phyloP scores from a whole-genome alignment of 2,329 filamentous ascomycete genomes.

The Xylariaceae sp. region DNA sequence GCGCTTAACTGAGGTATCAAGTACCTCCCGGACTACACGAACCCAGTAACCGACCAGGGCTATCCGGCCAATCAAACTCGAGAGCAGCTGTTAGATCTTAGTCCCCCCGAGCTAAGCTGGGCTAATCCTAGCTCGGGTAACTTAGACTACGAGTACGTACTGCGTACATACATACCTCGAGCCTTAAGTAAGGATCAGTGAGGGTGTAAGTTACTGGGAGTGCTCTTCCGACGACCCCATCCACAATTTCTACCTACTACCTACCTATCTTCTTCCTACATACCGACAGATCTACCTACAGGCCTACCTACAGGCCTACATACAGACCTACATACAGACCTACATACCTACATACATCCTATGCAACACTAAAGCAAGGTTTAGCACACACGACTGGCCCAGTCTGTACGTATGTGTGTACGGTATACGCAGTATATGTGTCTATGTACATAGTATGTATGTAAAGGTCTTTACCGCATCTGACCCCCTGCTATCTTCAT shows the following conservation, averaged over 20 bases:
- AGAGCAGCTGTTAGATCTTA: conserved; percentile 8
- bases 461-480: conserved; percentile 18
- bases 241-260: neutral
- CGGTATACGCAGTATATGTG: conserved; percentile 1
- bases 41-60: conserved; percentile 12
- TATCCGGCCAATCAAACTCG: conserved; percentile 24
- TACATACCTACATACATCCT: neutral
- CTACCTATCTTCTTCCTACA: neutral
- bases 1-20: conserved; percentile 34
- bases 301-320: neutral
- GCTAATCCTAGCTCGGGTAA: conserved; percentile 15
- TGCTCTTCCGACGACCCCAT: neutral
- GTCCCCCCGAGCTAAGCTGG: conserved; percentile 4
- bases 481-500: conserved; percentile 25
- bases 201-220: conserved; percentile 17
- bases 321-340: neutral
- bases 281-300: neutral
- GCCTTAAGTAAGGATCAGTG: conserved; percentile 6
- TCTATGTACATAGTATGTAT: conserved; percentile 12
- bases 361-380: conserved; percentile 17
- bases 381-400: conserved; percentile 13
- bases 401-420: too few relatives aligned
- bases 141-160: conserved; percentile 19
- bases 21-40: conserved; percentile 23
- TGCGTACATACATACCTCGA: too few relatives aligned